A percentile compares a stretch with the other conserved stretches of the same genome.
These are phyloP conservation scores for Leccinellum albellum DNA, from an alignment of 768 basidiomycete genomes.

Conservation along the genomic window DNA sequence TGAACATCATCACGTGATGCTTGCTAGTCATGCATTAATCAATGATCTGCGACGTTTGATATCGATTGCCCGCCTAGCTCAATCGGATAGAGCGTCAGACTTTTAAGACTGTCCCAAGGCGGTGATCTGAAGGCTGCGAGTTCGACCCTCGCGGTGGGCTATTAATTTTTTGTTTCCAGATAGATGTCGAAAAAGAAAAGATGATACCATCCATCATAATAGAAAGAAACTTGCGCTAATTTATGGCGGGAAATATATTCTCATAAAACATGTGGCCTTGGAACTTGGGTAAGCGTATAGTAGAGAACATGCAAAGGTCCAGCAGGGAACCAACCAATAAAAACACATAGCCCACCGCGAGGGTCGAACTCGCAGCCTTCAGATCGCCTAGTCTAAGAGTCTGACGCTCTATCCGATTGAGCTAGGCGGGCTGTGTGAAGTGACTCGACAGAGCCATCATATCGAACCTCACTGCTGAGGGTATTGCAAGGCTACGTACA, in stretches of 20 bases:
- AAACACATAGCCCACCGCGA: conserved; percentile 52
- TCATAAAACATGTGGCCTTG: too few relatives aligned
- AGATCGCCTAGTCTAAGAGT: conserved; percentile 54
- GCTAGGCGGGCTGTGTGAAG: conserved; percentile 48
- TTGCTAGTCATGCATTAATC: conserved; percentile 27
- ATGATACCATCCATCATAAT: too few relatives aligned
- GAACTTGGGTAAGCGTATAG: too few relatives aligned
- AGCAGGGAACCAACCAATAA: too few relatives aligned
- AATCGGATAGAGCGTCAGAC: conserved; percentile 68
- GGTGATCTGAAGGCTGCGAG: conserved; percentile 81
- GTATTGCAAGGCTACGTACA: neutral
- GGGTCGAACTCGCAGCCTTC: conserved; percentile 65
- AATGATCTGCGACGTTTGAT: neutral
- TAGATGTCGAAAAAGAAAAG: too few relatives aligned
- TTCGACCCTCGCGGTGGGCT: conserved; percentile 85
- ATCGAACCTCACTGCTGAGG: neutral
- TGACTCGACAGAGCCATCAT: neutral
- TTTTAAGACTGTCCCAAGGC: conserved; percentile 43
- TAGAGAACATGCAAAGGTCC: too few relatives aligned
- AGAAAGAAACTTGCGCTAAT: too few relatives aligned
- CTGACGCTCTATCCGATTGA: conserved; percentile 69
- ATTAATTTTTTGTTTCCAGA: too few relatives aligned
- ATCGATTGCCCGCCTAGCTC: conserved; percentile 54
- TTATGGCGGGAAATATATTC: too few relatives aligned
- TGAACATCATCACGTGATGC: conserved; percentile 15